Evolutionary conservation across 2,329 filamentous ascomycete genomes (phyloP).

Genomic region (Scopulariopsis brevicaulis): DNA sequence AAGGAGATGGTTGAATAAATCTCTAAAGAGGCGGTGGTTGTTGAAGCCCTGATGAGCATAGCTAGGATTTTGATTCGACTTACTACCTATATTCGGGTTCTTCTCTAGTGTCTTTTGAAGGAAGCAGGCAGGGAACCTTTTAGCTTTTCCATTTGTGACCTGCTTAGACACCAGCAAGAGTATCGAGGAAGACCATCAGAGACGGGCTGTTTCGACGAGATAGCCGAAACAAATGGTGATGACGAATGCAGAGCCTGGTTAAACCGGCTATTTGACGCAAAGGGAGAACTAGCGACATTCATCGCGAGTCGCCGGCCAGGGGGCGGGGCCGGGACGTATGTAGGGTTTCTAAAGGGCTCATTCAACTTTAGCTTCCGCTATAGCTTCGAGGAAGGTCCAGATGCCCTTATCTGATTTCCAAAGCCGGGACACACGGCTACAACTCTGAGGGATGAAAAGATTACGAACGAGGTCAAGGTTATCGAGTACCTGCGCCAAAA

Average conservation of each 20-base stretch:
- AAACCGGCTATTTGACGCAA: constrained; percentile 9
- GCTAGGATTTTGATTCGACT: background rate
- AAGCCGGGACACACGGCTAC: constrained; percentile 12
- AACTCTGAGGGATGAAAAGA: constrained; percentile 17
- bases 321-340: constrained; percentile 9
- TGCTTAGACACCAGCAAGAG: constrained; percentile 2
- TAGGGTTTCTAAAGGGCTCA: constrained; percentile 14
- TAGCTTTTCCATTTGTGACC: constrained; percentile 3
- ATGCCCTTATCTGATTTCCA: constrained; percentile 15
- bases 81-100: constrained; percentile 4
- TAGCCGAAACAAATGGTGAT: constrained; percentile 11
- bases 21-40: constrained; percentile 6
- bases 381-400: constrained; percentile 10
- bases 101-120: constrained; percentile 4
- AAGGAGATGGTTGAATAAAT: constrained; percentile 2
- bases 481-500: constrained; percentile 16
- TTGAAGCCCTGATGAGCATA: constrained; percentile 1
- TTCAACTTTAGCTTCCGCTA: constrained; percentile 16
- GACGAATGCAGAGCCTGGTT: constrained; percentile 12
- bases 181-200: constrained; percentile 4
- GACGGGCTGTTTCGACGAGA: constrained; percentile 11
- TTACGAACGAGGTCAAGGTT: constrained; percentile 16
- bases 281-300: constrained; percentile 11
- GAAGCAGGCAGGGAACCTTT: constrained; percentile 2
- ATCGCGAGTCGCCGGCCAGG: constrained; percentile 9